These are phyloP conservation scores for Ogataea trehalophila DNA, from an alignment of 805 yeast genomes.

Conservation along the genomic window DNA sequence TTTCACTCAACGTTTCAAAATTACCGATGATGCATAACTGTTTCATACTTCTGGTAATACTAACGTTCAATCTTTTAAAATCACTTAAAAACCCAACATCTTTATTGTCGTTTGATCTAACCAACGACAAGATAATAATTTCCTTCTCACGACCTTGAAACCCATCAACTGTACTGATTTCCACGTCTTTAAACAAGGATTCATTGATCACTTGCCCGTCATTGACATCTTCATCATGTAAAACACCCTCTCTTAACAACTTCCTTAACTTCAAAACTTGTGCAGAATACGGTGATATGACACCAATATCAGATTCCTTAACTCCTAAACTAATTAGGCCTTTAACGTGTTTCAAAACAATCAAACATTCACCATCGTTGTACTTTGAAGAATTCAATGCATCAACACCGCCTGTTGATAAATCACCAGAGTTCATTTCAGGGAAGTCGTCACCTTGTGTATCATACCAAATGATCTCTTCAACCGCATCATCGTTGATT, in stretches of 20 bases:
- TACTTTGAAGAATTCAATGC: slow-evolving; percentile 49
- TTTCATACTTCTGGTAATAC: slow-evolving; percentile 84
- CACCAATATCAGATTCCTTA: slow-evolving; percentile 56
- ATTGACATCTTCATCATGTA: slow-evolving; percentile 5
- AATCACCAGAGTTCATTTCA: slow-evolving; percentile 45
- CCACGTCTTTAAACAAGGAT: slow-evolving; percentile 41
- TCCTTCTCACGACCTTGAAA: slow-evolving; percentile 97
- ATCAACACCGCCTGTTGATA: slow-evolving; percentile 11
- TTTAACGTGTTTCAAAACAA: slow-evolving; percentile 55
- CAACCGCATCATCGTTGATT: slow-evolving; percentile 39
- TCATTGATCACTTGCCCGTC: not conserved
- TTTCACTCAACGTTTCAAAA: slow-evolving; percentile 56
- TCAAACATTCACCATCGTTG: slow-evolving; percentile 70
- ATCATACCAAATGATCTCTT: slow-evolving; percentile 76
- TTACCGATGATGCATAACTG: slow-evolving; percentile 87
- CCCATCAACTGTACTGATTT: slow-evolving; percentile 89
- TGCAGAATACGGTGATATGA: slow-evolving; percentile 87
- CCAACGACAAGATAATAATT: slow-evolving; percentile 72
- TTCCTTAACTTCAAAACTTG: slow-evolving; percentile 65
- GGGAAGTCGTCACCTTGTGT: slow-evolving; percentile 86
- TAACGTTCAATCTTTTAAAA: slow-evolving; percentile 79
- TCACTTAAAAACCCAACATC: slow-evolving; percentile 84
- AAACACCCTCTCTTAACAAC: slow-evolving; percentile 30
- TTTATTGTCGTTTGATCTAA: slow-evolving; percentile 65
- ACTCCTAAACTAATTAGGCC: slow-evolving; percentile 52